Conservation (phyloP, 345 rosid species). For the Psidium friedrichsthalianum region DNA sequence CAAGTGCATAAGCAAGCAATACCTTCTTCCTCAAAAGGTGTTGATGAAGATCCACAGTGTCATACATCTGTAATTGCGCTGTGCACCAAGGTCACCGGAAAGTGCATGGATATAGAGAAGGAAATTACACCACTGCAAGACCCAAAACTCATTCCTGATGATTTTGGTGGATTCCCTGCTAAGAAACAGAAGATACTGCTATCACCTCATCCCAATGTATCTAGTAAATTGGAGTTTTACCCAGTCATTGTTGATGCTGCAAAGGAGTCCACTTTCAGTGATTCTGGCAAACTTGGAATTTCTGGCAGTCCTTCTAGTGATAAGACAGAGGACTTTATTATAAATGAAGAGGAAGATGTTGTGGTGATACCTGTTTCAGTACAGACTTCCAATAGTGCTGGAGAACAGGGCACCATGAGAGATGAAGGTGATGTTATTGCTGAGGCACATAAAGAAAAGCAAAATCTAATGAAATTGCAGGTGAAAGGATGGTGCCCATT, state of each 20-base stretch:
- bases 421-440: constrained; percentile 11
- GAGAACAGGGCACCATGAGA: constrained; percentile 16
- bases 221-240: constrained; percentile 4
- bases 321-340: constrained; percentile 10
- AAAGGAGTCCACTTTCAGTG: constrained; percentile 14
- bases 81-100: constrained; percentile 30
- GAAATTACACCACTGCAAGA: constrained; percentile 5
- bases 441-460: constrained; percentile 29
- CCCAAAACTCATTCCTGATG: constrained; percentile 8
- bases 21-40: constrained; percentile 13
- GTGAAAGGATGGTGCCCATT: constrained; percentile 1
- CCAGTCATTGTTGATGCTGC: constrained; percentile 1
- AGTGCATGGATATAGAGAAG: constrained; percentile 42
- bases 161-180: constrained; percentile 20
- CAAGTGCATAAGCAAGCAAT: constrained; percentile 8
- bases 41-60: constrained; percentile 15
- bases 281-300: constrained; percentile 6
- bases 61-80: constrained; percentile 17
- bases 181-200: constrained; percentile 55
- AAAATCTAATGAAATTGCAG: constrained; percentile 7
- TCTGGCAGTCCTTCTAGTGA: constrained; percentile 12
- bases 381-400: constrained; percentile 1
- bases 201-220: constrained; percentile 5
- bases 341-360: background rate
- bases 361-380: background rate